Evolutionary conservation across 2,329 filamentous ascomycete genomes (phyloP).

Genomic region (Colletotrichum noveboracense): DNA sequence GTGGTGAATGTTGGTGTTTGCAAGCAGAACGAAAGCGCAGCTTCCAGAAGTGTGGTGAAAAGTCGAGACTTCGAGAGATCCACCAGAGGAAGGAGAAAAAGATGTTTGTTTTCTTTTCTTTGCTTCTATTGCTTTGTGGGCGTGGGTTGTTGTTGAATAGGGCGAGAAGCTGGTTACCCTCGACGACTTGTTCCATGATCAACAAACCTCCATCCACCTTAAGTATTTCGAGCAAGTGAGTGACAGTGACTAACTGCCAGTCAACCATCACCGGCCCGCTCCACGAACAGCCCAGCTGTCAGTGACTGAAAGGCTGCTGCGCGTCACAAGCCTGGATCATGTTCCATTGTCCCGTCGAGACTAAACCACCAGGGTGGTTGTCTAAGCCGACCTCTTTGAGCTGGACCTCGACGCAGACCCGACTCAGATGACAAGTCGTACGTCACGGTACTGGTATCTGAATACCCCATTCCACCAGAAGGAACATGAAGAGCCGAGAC

Average conservation of each 20-base stretch:
- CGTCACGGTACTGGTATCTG: neutral
- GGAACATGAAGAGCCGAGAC: conserved; percentile 20
- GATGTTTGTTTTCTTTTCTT: neutral
- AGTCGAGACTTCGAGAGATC: conserved; percentile 3
- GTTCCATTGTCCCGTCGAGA: conserved; percentile 5
- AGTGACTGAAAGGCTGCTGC: conserved; percentile 9
- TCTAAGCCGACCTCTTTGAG: neutral
- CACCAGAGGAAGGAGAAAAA: neutral
- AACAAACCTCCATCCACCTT: neutral
- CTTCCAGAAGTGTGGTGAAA: neutral
- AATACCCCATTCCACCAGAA: neutral
- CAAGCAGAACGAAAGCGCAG: neutral
- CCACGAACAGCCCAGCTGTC: conserved; percentile 1
- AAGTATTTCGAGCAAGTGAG: conserved; percentile 3
- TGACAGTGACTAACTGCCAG: conserved; percentile 10
- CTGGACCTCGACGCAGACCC: neutral
- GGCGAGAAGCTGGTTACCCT: neutral
- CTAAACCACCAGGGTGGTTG: neutral
- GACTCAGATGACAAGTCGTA: conserved; percentile 18
- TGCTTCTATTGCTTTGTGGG: neutral
- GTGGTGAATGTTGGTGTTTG: neutral
- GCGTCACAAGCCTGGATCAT: conserved; percentile 20
- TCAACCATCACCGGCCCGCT: neutral
- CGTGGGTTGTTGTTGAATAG: neutral
- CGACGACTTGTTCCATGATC: neutral